Percentiles rank a stretch among this genome's conserved stretches.
These are phyloP conservation scores for Arthroderma uncinatum DNA, from an alignment of 2,329 filamentous ascomycete species.

Conservation along the genomic window DNA sequence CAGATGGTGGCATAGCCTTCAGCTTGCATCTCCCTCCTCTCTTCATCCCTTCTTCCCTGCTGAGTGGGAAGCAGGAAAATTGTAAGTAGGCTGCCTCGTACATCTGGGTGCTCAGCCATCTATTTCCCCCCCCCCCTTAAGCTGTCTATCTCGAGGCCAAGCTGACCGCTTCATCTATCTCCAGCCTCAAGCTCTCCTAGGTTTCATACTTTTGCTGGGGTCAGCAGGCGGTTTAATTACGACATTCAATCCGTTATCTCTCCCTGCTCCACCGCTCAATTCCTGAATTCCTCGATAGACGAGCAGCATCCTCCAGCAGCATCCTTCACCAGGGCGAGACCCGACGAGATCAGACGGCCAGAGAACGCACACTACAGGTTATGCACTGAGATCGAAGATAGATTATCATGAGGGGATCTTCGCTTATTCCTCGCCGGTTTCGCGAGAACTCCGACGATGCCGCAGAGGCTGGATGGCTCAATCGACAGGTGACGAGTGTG, in stretches of 20 bases:
- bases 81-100: no score
- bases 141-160: not conserved
- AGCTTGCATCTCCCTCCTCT: not conserved
- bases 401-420: slow-evolving; percentile 38
- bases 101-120: no score
- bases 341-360: not conserved
- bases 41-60: not conserved
- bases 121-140: no score
- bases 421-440: slow-evolving; percentile 43
- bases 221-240: not conserved
- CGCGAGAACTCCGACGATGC: slow-evolving; percentile 36
- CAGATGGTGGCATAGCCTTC: not conserved
- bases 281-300: not conserved
- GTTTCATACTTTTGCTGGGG: not conserved
- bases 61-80: no score
- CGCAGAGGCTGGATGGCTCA: slow-evolving; percentile 46
- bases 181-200: not conserved
- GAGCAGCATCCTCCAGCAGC: not conserved
- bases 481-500: slow-evolving; percentile 56
- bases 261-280: not conserved
- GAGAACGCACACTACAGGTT: not conserved
- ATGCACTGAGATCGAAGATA: not conserved
- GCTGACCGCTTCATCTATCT: not conserved
- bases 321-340: not conserved
- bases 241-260: not conserved